Percentiles rank a stretch among this genome's conserved stretches.
phyloP scores from a whole-genome alignment of 1,139 yeast species.

The Spathaspora sp. region DNA sequence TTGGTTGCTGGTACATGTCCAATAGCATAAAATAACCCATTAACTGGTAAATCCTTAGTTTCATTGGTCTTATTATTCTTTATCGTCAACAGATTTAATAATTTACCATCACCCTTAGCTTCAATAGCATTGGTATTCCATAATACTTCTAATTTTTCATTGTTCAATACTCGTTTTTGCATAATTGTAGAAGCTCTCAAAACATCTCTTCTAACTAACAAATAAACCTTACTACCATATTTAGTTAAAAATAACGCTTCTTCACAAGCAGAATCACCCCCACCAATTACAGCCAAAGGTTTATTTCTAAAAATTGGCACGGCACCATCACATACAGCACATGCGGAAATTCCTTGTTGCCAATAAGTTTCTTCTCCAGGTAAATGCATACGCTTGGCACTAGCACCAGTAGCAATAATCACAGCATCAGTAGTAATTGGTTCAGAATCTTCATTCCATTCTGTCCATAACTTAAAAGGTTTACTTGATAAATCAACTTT shows the following conservation, averaged over 20 bases:
- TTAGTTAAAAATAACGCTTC: conserved; percentile 96
- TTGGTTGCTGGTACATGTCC: conserved; percentile 96
- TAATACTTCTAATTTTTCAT: conserved; percentile 86
- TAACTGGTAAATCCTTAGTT: conserved; percentile 67
- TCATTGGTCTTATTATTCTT: conserved; percentile 74
- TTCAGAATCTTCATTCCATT: conserved; percentile 83
- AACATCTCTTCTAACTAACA: conserved; percentile 90
- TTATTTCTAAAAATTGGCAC: conserved; percentile 97
- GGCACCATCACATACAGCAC: conserved; percentile 99
- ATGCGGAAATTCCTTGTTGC: conserved; percentile 98
- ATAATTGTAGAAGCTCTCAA: conserved; percentile 93
- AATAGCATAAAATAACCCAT: conserved; percentile 95
- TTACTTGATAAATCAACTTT: conserved; percentile 82
- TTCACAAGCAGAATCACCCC: conserved; percentile 99
- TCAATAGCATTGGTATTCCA: conserved; percentile 84
- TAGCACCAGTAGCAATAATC: conserved; percentile 94
- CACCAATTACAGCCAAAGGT: conserved; percentile 96
- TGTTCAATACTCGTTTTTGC: conserved; percentile 85
- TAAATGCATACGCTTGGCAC: conserved; percentile 87
- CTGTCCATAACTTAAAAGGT: conserved; percentile 97
- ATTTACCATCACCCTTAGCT: conserved; percentile 91
- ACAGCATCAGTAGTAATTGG: conserved; percentile 93
- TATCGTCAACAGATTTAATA: conserved; percentile 58
- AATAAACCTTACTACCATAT: conserved; percentile 91
- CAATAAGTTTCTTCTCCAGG: conserved; percentile 98